phyloP scores from a whole-genome alignment of 495 filamentous ascomycete species.

The Bacidia rubella region DNA sequence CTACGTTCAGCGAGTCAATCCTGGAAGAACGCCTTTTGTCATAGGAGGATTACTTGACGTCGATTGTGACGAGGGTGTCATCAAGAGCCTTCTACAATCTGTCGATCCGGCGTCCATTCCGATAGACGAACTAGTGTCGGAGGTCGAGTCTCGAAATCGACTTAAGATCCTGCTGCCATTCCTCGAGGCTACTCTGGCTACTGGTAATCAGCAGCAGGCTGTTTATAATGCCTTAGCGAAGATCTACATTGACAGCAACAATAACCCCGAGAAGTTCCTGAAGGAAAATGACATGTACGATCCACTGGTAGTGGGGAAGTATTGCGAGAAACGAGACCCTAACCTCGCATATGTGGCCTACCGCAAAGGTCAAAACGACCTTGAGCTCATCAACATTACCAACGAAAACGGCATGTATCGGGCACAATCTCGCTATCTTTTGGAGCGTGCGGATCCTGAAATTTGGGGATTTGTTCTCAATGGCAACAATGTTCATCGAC shows the following conservation, averaged over 20 bases:
- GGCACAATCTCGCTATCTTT: slow-evolving; percentile 86
- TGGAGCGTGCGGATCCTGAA: slow-evolving; percentile 79
- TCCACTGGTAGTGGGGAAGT: slow-evolving; percentile 83
- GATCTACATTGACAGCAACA: slow-evolving; percentile 99
- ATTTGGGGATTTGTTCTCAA: slow-evolving; percentile 93
- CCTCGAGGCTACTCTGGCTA: slow-evolving; percentile 81
- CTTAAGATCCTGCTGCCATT: slow-evolving; percentile 94
- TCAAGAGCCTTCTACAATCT: slow-evolving; percentile 83
- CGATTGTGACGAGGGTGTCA: slow-evolving; percentile 90
- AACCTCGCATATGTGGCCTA: slow-evolving; percentile 95
- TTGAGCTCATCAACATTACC: slow-evolving; percentile 93
- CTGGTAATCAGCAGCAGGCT: slow-evolving; percentile 92
- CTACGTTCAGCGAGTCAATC: slow-evolving; percentile 98
- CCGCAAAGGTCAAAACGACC: slow-evolving; percentile 90
- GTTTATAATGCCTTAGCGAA: slow-evolving; percentile 98
- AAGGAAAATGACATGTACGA: slow-evolving; percentile 98
- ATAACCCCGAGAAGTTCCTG: slow-evolving; percentile 95
- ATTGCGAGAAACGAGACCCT: slow-evolving; percentile 97
- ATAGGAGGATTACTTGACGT: slow-evolving; percentile 94
- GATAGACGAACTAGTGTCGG: slow-evolving; percentile 88
- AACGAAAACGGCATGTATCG: slow-evolving; percentile 99
- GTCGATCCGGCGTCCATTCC: slow-evolving; percentile 77
- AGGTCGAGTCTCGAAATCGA: slow-evolving; percentile 90
- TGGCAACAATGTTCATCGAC: slow-evolving; percentile 85
- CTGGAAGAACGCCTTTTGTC: slow-evolving; percentile 81